Conservation (phyloP, 2,329 filamentous ascomycete species). For the Beauveria pseudobassiana region DNA sequence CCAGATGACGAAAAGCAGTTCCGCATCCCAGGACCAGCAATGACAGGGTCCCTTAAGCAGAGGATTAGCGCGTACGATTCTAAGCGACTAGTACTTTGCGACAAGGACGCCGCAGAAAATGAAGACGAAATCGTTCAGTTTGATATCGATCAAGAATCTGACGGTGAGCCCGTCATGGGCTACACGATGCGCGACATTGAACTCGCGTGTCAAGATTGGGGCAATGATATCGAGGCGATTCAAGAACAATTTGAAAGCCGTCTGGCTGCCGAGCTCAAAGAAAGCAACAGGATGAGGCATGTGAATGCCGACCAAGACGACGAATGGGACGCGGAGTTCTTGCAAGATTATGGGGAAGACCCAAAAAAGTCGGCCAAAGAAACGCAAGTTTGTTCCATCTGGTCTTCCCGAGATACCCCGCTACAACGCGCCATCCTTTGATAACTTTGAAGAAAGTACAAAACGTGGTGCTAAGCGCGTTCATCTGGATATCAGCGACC, state of each 20-base stretch:
- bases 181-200: constrained; percentile 74
- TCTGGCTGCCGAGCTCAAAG: constrained; percentile 25
- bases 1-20: constrained; percentile 83
- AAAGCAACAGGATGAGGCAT: constrained; percentile 24
- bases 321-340: constrained; percentile 58
- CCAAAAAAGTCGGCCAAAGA: constrained; percentile 50
- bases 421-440: constrained; percentile 63
- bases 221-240: constrained; percentile 49
- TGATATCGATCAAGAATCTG: constrained; percentile 43
- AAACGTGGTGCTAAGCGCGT: constrained; percentile 69
- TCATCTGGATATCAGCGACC: constrained; percentile 80
- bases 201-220: constrained; percentile 83
- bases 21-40: constrained; percentile 58
- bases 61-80: constrained; percentile 45
- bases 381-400: constrained; percentile 55
- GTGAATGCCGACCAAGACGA: constrained; percentile 40
- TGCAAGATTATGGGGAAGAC: constrained; percentile 40
- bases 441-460: constrained; percentile 71
- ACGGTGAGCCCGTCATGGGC: constrained; percentile 62
- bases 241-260: constrained; percentile 29
- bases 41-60: constrained; percentile 44
- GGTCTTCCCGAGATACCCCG: constrained; percentile 51
- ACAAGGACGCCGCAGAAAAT: constrained; percentile 29
- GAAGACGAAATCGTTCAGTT: constrained; percentile 33
- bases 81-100: constrained; percentile 39